Conservation (phyloP, 805 yeast species). For the Metschnikowia aberdeeniae region DNA sequence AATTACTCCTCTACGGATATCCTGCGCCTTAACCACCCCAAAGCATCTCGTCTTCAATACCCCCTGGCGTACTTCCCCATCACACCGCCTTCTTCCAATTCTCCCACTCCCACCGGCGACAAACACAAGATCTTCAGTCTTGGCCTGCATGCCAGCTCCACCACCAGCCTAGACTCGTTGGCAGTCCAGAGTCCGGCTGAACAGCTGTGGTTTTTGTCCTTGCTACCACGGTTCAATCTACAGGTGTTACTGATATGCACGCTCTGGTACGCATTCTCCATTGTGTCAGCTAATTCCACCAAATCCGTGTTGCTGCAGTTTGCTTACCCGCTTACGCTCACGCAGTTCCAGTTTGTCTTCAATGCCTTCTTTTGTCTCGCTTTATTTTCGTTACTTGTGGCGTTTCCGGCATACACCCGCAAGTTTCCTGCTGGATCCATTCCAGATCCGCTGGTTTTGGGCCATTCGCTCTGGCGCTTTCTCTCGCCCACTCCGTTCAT, state of each 20-base stretch:
- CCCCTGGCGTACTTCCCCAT: conserved; percentile 18
- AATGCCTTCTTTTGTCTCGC: conserved; percentile 59
- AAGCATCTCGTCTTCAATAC: conserved; percentile 18
- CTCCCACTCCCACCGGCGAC: conserved; percentile 31
- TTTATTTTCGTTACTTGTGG: conserved; percentile 36
- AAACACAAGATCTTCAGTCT: conserved; percentile 9
- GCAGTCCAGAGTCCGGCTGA: conserved; percentile 2
- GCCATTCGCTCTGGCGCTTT: conserved; percentile 35
- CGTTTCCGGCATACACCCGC: conserved; percentile 20
- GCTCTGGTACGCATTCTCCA: conserved; percentile 77
- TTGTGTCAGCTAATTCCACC: conserved; percentile 76
- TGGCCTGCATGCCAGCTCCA: conserved; percentile 12
- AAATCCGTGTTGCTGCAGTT: conserved; percentile 69
- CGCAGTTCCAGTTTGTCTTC: conserved; percentile 79
- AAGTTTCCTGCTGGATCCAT: conserved; percentile 16
- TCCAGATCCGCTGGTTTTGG: conserved; percentile 18
- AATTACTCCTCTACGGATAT: conserved; percentile 35
- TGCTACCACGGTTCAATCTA: conserved; percentile 12
- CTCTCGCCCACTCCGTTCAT: conserved; percentile 52
- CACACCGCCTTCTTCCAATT: conserved; percentile 34
- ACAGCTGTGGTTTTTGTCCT: conserved; percentile 4
- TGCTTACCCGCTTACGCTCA: conserved; percentile 80
- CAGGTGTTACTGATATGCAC: conserved; percentile 46
- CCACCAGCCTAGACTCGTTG: conserved; percentile 11
- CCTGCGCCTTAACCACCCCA: conserved; percentile 23